These are phyloP conservation scores for Leavenworthia alabamica DNA, from an alignment of 345 rosid genomes.

Conservation along the genomic window DNA sequence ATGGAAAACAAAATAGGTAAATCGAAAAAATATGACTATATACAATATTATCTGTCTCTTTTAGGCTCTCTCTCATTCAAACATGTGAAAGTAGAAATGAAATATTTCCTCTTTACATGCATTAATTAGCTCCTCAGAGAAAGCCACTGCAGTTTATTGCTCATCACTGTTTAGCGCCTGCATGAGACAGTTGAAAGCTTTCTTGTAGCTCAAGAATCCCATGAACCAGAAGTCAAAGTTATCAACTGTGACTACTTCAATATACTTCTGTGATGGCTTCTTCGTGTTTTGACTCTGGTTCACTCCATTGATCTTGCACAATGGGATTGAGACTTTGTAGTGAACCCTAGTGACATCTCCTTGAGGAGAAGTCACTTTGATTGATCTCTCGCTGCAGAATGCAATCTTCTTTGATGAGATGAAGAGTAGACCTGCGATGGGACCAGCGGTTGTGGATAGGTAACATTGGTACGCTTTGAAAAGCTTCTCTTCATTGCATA, in stretches of 20 bases:
- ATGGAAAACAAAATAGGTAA: not conserved
- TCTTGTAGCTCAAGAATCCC: no score
- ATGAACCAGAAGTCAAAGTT: no score
- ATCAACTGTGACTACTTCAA: conserved; percentile 53
- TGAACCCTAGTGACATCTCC: no score
- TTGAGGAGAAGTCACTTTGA: no score
- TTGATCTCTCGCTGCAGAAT: no score
- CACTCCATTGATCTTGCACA: no score
- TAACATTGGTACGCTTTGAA: conserved; percentile 51
- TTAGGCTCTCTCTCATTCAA: conserved; percentile 16
- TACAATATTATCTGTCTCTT: conserved; percentile 7
- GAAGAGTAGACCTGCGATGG: conserved; percentile 52
- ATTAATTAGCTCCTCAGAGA: no score
- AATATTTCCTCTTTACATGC: conserved; percentile 15
- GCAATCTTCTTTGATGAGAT: no score
- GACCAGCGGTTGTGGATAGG: conserved; percentile 54
- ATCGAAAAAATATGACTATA: not conserved
- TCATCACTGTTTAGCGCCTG: conserved; percentile 28
- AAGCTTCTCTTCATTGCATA: conserved; percentile 40
- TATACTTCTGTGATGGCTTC: conserved; percentile 66
- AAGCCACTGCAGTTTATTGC: not conserved
- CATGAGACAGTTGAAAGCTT: no score
- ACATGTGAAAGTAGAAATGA: conserved; percentile 9
- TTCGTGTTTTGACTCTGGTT: no score
- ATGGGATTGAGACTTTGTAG: no score